Base-by-base conservation (phyloP, 257 asterid species). In the Nicotiana knightiana region DNA sequence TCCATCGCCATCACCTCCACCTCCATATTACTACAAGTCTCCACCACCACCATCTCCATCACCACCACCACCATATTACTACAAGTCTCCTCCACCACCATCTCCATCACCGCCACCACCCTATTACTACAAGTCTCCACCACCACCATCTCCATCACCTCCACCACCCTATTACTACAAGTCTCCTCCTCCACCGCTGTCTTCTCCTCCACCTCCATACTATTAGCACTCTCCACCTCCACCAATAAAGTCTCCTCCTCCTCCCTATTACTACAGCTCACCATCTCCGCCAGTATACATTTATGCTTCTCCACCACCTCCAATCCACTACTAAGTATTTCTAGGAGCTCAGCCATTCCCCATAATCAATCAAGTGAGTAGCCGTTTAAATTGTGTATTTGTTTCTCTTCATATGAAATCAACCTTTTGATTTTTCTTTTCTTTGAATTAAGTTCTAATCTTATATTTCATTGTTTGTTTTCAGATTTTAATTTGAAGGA, bases 331-430 rank as follows among this genome's bases (percentile, higher is more conserved):
- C 54, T 85, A 51, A 82, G 33, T n/a, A 18, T 0, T 39, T 80
- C 26, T 35, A 46, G 59, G 6, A 64, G 39, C 30, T 76, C 39
- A 76, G 2, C 35, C 64, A 62, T 54, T 10, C 83, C 3, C 37
- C 33, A 53, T 33, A 6, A 54, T n/a, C 82, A 35, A 62, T 24
- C 71, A 35, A 26, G 88, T 82, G 68, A 82, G 86, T 63, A 15
- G 5, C 3, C 24, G 2, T 9, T 53, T 64, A n/a, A 43, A 53
- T 54, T 32, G 0, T 3, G 10, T 5, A 62, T 1, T 48, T 37
- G n/a, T 26, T 2, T 7, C 54, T n/a, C 3, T 28, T 28, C 39
- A 28, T 64, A 16, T 3, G 24, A 15, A 32, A 21, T 1, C 17
- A 76, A 35, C n/a, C 13, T 10, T n/a, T 39, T 9, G 1, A n/a